These are phyloP conservation scores for Yamadazyma atmosphaerica DNA, from an alignment of 1,139 yeast genomes.

Conservation along the genomic window DNA sequence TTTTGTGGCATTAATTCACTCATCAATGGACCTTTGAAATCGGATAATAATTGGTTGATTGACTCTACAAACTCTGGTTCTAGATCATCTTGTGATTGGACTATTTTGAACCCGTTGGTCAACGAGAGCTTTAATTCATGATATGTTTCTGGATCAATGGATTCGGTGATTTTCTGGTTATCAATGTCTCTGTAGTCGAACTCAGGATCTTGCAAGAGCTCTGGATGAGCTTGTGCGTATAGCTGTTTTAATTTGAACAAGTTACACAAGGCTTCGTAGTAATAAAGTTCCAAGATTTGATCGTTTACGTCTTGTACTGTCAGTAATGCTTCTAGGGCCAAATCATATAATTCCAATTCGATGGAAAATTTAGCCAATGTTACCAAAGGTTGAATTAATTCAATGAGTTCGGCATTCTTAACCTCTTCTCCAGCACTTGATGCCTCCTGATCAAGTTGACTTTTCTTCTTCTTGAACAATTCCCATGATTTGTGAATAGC, in stretches of 20 bases:
- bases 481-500: constrained; percentile 78
- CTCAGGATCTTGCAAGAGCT: constrained; percentile 18
- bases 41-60: constrained; percentile 47
- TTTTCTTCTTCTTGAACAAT: constrained; percentile 55
- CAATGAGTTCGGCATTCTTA: constrained; percentile 49
- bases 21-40: constrained; percentile 60
- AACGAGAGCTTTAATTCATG: constrained; percentile 54
- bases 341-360: constrained; percentile 72
- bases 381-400: constrained; percentile 65
- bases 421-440: constrained; percentile 14
- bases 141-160: constrained; percentile 28
- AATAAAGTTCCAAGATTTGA: constrained; percentile 73
- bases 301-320: constrained; percentile 78
- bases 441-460: constrained; percentile 43
- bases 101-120: constrained; percentile 55
- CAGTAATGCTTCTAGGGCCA: constrained; percentile 60
- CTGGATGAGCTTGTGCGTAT: constrained; percentile 7
- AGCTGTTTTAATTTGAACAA: constrained; percentile 54
- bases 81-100: constrained; percentile 41
- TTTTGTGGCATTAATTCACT: constrained; percentile 47
- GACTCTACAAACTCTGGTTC: constrained; percentile 58
- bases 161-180: constrained; percentile 11
- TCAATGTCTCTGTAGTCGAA: constrained; percentile 51
- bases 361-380: constrained; percentile 72
- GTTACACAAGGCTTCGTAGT: constrained; percentile 78